A percentile compares a stretch with the other conserved stretches of the same genome.
Conservation (phyloP, 176 grass and related monocot species). For the Carex parvula region DNA sequence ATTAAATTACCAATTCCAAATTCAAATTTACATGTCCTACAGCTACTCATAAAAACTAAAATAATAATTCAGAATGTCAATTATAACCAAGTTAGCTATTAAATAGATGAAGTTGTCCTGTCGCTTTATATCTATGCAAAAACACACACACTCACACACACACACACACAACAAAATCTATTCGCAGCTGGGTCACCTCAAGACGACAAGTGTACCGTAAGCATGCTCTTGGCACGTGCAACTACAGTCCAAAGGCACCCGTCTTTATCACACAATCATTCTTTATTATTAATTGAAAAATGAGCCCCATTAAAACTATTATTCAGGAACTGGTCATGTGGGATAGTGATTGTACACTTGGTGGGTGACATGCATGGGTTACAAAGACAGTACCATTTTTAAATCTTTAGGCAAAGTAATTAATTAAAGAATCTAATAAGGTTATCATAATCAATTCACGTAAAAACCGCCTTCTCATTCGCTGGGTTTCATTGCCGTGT, state of each 20-base stretch:
- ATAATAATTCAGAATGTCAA: too few species aligned
- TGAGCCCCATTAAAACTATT: conserved; percentile 14
- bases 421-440: too few species aligned
- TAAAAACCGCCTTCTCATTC: conserved; percentile 15
- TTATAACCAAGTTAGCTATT: too few species aligned
- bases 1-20: too few species aligned
- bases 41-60: neutral
- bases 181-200: neutral
- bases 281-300: conserved; percentile 2
- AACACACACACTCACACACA: neutral
- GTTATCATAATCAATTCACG: too few species aligned
- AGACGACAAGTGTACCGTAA: conserved; percentile 2
- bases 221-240: conserved; percentile 2
- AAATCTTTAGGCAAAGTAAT: neutral
- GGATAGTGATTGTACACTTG: conserved; percentile 25
- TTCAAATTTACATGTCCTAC: neutral
- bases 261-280: conserved; percentile 27
- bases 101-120: neutral
- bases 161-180: neutral
- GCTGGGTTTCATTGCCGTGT: conserved; percentile 13
- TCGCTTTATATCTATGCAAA: neutral
- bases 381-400: conserved; percentile 12
- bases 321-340: conserved; percentile 30
- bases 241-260: conserved; percentile 22
- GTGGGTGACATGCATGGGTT: conserved; percentile 33